Conservation (phyloP, 805 yeast species). For the Candida silvicultrix region DNA sequence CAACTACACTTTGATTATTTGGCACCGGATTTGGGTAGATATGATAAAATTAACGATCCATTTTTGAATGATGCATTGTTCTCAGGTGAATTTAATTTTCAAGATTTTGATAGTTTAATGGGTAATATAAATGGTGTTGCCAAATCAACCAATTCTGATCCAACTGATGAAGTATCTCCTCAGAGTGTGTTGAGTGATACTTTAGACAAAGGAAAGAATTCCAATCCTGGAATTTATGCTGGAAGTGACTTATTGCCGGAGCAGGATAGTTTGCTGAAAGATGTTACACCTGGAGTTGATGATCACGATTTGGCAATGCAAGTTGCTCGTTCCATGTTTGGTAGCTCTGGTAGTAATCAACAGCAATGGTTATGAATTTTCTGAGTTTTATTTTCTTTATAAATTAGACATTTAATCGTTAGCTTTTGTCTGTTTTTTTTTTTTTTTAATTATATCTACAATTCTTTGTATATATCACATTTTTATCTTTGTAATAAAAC, state of each 20-base stretch:
- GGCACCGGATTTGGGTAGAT: slow-evolving; percentile 17
- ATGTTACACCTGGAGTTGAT: neutral
- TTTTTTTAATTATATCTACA: too few species aligned
- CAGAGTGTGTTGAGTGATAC: slow-evolving; percentile 6
- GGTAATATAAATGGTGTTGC: neutral
- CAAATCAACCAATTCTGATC: neutral
- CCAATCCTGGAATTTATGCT: neutral
- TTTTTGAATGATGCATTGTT: slow-evolving; percentile 9
- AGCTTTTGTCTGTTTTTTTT: too few species aligned
- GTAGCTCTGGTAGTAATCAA: slow-evolving; percentile 5
- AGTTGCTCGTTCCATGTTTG: slow-evolving; percentile 23
- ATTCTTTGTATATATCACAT: neutral
- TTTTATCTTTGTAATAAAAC: neutral
- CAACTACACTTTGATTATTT: slow-evolving; percentile 24
- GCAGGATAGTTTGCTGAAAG: neutral
- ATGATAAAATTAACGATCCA: slow-evolving; percentile 19
- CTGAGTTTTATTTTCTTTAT: neutral
- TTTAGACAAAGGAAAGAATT: neutral
- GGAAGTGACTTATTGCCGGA: neutral
- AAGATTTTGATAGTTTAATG: slow-evolving; percentile 1
- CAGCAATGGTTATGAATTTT: neutral
- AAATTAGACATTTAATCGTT: neutral
- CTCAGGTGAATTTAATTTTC: neutral
- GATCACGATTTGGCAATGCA: slow-evolving; percentile 21
- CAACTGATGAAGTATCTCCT: slow-evolving; percentile 15